phyloP scores from a whole-genome alignment of 2,329 filamentous ascomycete species.

The Diaporthe longicolla region DNA sequence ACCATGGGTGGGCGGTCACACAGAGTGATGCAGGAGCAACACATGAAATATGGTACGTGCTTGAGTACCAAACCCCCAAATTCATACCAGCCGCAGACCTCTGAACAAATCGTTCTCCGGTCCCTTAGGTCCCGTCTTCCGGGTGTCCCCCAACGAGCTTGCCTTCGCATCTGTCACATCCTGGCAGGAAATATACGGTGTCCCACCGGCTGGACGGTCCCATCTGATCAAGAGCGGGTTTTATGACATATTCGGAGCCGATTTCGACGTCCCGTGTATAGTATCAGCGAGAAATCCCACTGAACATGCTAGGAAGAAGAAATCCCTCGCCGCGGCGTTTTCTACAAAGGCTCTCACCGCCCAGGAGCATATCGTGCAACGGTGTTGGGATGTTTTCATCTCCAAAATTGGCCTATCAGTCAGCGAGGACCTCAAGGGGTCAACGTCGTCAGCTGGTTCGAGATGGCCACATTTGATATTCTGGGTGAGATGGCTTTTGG shows the following conservation, averaged over 20 bases:
- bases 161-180: constrained; percentile 20
- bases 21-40: not conserved
- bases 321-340: constrained; percentile 45
- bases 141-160: constrained; percentile 21
- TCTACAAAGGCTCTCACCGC: not conserved
- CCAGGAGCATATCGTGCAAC: constrained; percentile 5
- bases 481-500: constrained; percentile 60
- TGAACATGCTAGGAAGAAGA: constrained; percentile 47
- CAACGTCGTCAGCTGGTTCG: constrained; percentile 52
- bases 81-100: too few relatives aligned
- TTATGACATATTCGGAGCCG: constrained; percentile 46
- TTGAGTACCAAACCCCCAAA: too few relatives aligned
- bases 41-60: not conserved
- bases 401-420: constrained; percentile 40
- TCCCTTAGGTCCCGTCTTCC: not conserved
- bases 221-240: constrained; percentile 46
- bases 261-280: constrained; percentile 44
- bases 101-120: not conserved
- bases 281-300: constrained; percentile 47
- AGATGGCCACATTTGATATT: constrained; percentile 54
- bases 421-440: constrained; percentile 40
- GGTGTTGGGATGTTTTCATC: not conserved
- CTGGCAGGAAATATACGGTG: constrained; percentile 42
- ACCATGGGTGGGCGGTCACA: not conserved
- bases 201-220: constrained; percentile 29